Percentiles rank a stretch among this genome's conserved stretches.
Conservation (phyloP, 2,329 filamentous ascomycete species). For the Leptographium galeiforme region DNA sequence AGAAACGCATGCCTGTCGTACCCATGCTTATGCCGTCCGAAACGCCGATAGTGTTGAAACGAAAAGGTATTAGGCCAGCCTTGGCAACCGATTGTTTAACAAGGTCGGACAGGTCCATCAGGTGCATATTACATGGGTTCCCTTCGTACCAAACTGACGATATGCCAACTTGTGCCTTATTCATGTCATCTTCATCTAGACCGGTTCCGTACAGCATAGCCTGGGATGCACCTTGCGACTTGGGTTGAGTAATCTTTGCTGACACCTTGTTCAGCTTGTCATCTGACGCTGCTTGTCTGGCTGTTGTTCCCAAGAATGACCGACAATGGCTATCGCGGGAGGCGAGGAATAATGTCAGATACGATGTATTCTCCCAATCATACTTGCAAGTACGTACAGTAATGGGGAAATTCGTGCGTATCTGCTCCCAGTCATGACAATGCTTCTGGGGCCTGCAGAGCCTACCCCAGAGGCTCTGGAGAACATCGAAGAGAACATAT, state of each 20-base stretch:
- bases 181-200: constrained; percentile 72
- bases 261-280: constrained; percentile 71
- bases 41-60: constrained; percentile 98
- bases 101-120: constrained; percentile 73
- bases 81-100: constrained; percentile 50
- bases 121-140: constrained; percentile 98
- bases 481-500: neutral
- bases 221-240: constrained; percentile 95
- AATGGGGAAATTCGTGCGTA: neutral
- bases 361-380: neutral
- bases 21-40: constrained; percentile 98
- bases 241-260: constrained; percentile 79
- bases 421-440: neutral
- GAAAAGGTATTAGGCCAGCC: constrained; percentile 78
- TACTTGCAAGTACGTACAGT: neutral
- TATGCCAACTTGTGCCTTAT: constrained; percentile 94
- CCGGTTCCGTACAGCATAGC: constrained; percentile 98
- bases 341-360: neutral
- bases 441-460: neutral
- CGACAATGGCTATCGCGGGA: constrained; percentile 23
- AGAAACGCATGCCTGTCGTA: constrained; percentile 78
- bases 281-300: constrained; percentile 30
- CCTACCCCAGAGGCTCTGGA: neutral
- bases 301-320: constrained; percentile 34
- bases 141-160: constrained; percentile 97